Evolutionary conservation across 352 stramenopile species (phyloP).

Genomic region (Pythium biforme): DNA sequence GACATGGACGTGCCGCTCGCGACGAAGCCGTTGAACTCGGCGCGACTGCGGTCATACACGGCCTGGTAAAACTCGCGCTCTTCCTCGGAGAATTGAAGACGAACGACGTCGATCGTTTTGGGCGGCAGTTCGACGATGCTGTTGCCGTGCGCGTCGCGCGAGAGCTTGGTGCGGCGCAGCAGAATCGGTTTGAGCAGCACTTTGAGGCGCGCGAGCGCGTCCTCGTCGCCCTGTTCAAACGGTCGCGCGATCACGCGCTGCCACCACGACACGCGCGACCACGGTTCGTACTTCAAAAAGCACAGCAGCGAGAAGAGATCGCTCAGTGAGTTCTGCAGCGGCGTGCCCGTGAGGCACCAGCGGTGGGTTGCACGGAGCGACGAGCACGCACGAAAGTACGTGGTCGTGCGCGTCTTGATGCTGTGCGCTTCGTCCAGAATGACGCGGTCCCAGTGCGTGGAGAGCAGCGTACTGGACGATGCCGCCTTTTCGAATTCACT

Average conservation of each 20-base stretch:
- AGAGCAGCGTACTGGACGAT: constrained; percentile 27
- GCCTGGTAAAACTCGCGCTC: constrained; percentile 87
- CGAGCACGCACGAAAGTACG: constrained; percentile 66
- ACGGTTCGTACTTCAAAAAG: constrained; percentile 86
- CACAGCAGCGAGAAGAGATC: constrained; percentile 85
- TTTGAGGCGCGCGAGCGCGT: constrained; percentile 61
- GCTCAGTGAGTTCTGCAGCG: constrained; percentile 87
- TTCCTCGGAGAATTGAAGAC: constrained; percentile 65
- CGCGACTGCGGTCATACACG: constrained; percentile 80
- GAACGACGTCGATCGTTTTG: constrained; percentile 67
- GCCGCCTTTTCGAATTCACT: constrained; percentile 56
- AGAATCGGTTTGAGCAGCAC: constrained; percentile 71
- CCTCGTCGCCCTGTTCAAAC: constrained; percentile 71
- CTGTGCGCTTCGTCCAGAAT: constrained; percentile 91
- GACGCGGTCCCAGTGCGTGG: constrained; percentile 73
- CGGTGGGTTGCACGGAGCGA: constrained; percentile 56
- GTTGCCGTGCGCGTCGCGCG: constrained; percentile 57
- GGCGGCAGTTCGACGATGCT: constrained; percentile 68
- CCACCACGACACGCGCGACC: constrained; percentile 81
- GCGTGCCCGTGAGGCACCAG: constrained; percentile 91
- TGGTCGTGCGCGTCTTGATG: constrained; percentile 88
- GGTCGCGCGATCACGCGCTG: constrained; percentile 76
- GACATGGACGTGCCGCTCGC: constrained; percentile 63
- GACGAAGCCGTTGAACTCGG: constrained; percentile 89
- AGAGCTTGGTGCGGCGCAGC: constrained; percentile 85